Base-by-base conservation (phyloP, 306 rosid species). In the Canavalia gladiata region DNA sequence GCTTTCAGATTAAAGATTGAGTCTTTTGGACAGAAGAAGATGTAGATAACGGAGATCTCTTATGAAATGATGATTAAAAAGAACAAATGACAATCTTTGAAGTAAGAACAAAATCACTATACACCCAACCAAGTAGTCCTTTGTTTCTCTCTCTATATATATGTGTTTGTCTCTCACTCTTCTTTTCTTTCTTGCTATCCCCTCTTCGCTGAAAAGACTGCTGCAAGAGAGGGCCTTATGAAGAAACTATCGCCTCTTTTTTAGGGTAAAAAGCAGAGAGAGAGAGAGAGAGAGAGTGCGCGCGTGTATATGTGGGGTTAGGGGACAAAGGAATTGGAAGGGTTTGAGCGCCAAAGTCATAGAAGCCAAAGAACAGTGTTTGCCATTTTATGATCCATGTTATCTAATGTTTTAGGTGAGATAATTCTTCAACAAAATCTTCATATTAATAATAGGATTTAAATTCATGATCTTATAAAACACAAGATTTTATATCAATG, bases 151-250 rank as follows among this genome's bases (percentile, higher is more conserved):
- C 65, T 50, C 42, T 65, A 43, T 64, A 11, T 49, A 25, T 31
- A 2, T 34, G 74, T 43, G 34, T 46, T 10, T 28, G 45, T 41
- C 55, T 33, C 52, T 43, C 76, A 41, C 49, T 60, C 65, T 77
- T 28, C 45, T 7, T 10, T 18, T 33, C 35, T 30, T 28, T 71
- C 18, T 68, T 52, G 12, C 74, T 75, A n/a, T 49, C 47, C 56
- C 74, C 67, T 63, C 85, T 56, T 84, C 74, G 87, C 74, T 78
- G 88, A 84, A 84, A 88, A 83, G 86, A 83, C 84, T 86, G 87
- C 47, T 51, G 84, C 80, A 81, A 46, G 75, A 82, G 91, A 86
- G 83, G 85, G 78, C 50, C 80, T 85, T 91, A 90, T 76, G 95
- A 89, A 90, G 95, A 83, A 80, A 76, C 52, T 79, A 72, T 81